A percentile compares a stretch with the other conserved stretches of the same genome.
phyloP scores from a whole-genome alignment of 2,329 filamentous ascomycete species.

The Graphilbum sp. region DNA sequence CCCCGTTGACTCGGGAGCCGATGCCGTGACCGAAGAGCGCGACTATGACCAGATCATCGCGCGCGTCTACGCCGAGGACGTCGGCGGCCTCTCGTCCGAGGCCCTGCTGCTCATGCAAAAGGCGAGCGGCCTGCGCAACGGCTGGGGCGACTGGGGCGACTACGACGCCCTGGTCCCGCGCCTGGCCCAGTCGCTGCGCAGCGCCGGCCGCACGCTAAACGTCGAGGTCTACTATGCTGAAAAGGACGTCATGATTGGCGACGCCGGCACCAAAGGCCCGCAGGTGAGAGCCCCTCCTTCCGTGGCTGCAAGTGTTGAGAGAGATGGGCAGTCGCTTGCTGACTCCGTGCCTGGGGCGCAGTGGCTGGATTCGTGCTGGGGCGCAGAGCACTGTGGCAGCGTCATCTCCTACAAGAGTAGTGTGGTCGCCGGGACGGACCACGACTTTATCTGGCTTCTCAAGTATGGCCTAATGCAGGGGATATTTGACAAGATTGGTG shows the following conservation, averaged over 20 bases:
- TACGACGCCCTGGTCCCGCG: slow-evolving; percentile 15
- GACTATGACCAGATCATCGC: slow-evolving; percentile 8
- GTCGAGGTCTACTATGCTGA: slow-evolving; percentile 15
- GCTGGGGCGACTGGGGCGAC: slow-evolving; percentile 17
- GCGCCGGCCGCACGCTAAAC: slow-evolving; percentile 6
- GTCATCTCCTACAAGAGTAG: slow-evolving; percentile 12
- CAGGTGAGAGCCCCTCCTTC: not conserved
- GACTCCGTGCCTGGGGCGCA: too few relatives aligned
- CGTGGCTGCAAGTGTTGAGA: too few relatives aligned
- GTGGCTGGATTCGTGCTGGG: slow-evolving; percentile 17
- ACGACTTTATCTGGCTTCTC: slow-evolving; percentile 13
- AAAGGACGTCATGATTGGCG: slow-evolving; percentile 15
- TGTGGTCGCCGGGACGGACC: slow-evolving; percentile 13
- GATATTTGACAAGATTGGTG: slow-evolving; percentile 7
- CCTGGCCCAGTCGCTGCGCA: slow-evolving; percentile 10
- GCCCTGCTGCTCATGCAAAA: slow-evolving; percentile 15
- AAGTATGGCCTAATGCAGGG: slow-evolving; percentile 8
- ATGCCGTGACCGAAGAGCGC: slow-evolving; percentile 9
- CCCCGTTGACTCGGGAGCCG: slow-evolving; percentile 1
- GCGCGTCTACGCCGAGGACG: slow-evolving; percentile 12
- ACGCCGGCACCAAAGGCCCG: slow-evolving; percentile 8
- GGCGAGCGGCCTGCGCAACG: slow-evolving; percentile 4
- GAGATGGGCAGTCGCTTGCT: too few relatives aligned
- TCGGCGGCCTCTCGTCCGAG: slow-evolving; percentile 14
- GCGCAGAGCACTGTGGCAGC: not conserved